Percentiles rank a stretch among this genome's conserved stretches.
Evolutionary conservation across 2,329 filamentous ascomycete species (phyloP).

Genomic region (Pseudogymnoascus sp.): DNA sequence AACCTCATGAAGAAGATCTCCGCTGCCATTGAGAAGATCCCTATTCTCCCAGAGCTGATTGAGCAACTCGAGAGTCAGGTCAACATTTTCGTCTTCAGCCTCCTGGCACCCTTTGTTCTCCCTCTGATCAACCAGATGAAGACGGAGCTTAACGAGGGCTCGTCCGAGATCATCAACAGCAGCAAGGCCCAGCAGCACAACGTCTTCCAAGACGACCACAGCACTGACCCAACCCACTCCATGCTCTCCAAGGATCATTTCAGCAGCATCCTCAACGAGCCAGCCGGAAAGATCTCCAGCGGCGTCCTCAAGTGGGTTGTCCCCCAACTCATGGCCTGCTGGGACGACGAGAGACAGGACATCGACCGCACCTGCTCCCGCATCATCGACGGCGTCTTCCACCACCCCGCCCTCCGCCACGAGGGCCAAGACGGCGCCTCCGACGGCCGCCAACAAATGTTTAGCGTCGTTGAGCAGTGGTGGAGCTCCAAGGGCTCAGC

Average conservation of each 20-base stretch:
- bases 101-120: constrained; percentile 79
- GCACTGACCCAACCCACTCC: constrained; percentile 79
- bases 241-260: constrained; percentile 98
- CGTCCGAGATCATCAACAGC: constrained; percentile 77
- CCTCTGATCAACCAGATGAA: constrained; percentile 84
- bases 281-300: constrained; percentile 74
- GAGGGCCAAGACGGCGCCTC: constrained; percentile 60
- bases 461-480: constrained; percentile 72
- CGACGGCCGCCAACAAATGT: constrained; percentile 71
- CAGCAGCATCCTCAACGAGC: constrained; percentile 66
- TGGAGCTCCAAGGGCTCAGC: constrained; percentile 60
- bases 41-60: constrained; percentile 73
- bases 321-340: constrained; percentile 79
- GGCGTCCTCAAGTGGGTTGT: constrained; percentile 77
- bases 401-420: constrained; percentile 74
- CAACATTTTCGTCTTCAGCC: constrained; percentile 82
- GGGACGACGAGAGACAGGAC: constrained; percentile 69
- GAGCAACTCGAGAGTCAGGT: constrained; percentile 83
- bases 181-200: constrained; percentile 77
- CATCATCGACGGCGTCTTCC: constrained; percentile 75
- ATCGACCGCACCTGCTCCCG: constrained; percentile 62
- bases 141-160: constrained; percentile 76
- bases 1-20: constrained; percentile 73
- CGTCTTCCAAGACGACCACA: constrained; percentile 73
- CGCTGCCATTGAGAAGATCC: constrained; percentile 74